Conservation (phyloP, 2,329 filamentous ascomycete genomes). For the Penicillium sp. region DNA sequence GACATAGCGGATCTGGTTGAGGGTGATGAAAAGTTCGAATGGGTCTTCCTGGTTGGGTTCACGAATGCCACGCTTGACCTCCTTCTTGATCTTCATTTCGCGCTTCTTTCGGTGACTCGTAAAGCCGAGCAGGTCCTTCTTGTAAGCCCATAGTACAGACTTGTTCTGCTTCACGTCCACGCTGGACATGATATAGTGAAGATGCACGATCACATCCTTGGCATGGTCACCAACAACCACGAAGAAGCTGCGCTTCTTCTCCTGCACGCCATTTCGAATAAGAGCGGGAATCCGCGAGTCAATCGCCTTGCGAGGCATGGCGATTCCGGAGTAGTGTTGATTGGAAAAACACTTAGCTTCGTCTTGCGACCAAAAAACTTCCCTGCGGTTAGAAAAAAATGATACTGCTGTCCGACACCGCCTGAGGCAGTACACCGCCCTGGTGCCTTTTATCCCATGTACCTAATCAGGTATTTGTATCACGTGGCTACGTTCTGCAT, state of each 20-base stretch:
- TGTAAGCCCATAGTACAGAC: constrained; percentile 95
- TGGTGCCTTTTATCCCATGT: neutral
- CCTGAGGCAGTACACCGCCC: constrained; percentile 23
- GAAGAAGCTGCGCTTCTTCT: constrained; percentile 97
- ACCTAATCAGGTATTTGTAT: neutral
- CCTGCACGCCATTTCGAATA: constrained; percentile 79
- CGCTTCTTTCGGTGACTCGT: constrained; percentile 96
- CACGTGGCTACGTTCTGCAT: neutral
- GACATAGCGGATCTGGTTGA: constrained; percentile 95
- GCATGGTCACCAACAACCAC: constrained; percentile 87
- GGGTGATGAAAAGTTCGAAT: constrained; percentile 92
- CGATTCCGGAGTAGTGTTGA: constrained; percentile 8
- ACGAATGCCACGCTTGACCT: constrained; percentile 87
- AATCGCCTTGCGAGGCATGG: constrained; percentile 48
- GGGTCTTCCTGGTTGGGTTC: constrained; percentile 89
- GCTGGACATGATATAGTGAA: constrained; percentile 85
- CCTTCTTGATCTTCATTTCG: constrained; percentile 95
- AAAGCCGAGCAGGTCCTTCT: constrained; percentile 91
- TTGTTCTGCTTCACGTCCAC: constrained; percentile 91
- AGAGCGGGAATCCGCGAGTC: constrained; percentile 85
- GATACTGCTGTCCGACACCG: constrained; percentile 24
- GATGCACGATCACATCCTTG: constrained; percentile 93
- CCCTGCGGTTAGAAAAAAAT: constrained; percentile 22
- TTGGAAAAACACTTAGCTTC: constrained; percentile 4
- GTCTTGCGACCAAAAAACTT: constrained; percentile 7